Base-by-base conservation (phyloP, 2,329 filamentous ascomycete species). In the Cercospora beticola region DNA sequence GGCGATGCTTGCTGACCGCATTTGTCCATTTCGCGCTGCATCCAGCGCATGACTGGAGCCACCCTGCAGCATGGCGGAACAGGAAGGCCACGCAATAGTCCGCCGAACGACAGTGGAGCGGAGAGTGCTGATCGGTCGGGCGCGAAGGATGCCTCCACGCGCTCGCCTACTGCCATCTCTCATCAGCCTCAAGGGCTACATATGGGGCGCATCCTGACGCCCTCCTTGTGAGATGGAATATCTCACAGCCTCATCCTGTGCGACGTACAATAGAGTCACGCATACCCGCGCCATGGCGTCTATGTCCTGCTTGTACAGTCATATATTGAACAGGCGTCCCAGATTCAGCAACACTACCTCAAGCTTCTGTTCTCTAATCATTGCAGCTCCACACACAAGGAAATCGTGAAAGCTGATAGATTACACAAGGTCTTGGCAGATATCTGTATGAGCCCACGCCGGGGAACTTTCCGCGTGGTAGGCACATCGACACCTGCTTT, bases 141-240 rank as follows among this genome's bases (percentile, higher is more conserved):
- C 65, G 60, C 65, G 36, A 64, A 58, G 65, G 65, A 64, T 62
- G 60, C 60, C 65, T 58, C 59, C 40, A 64, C 60, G 59, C 46
- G 33, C 65, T 62, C 46, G 59, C 65, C 65, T 46, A 49, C 58
- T 49, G 2, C 33, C 43, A 18, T 21, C 49, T 21, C 26, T 59
- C 59, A 63, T 59, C 59, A 63, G 65, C 60, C 65, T 40, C 60
- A 14, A 33, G 23, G 40, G 65, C 65, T 67, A 59, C 31, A 64
- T 63, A 62, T 49, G 59, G 65, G 33, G 43, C 61, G 52, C 46
- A 67, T 61, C 54, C 36, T 60, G 60, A 26, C 23, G 65, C 60
- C 56, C 26, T 64, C 23, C 49, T 21, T 43, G 18, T 43, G 54
- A 43, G 43, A 54, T 36, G 12, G 30, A 23, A 30, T 60, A 63